Evolutionary conservation across 305 asterid genomes (phyloP), one percentile per base, ranked within the genome.

Genomic region (Caryopteris hybrid): DNA sequence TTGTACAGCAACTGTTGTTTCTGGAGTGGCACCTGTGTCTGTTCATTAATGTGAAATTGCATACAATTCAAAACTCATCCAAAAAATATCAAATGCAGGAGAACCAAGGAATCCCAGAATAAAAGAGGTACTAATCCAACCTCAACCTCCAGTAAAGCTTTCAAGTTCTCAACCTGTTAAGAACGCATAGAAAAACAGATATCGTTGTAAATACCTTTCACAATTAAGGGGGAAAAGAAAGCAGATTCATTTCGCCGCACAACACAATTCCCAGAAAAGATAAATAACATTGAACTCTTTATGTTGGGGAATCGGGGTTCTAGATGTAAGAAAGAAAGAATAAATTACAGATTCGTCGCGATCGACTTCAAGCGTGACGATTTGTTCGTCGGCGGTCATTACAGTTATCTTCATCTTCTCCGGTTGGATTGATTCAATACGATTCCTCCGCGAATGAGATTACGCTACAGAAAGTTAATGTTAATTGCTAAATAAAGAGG

Each of bases 61-160:
- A 51, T 41, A 29, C 20, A 65, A 48, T 45, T 38, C 59, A 42
- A 48, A 57, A 10, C 48, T 58, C 62, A 36, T 5, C 53, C 4
- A 51, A 56, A 56, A n/a, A 38, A 27, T 41, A 51, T 18, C 52
- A 8, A 7, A 41, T 5, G 1, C 50, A 38, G 4, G 3, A 17
- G 47, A 17, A 31, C 55, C 8, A 17, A 14, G 17, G 16, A 47
- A 52, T 4, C 12, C 10, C 34, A 8, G 41, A 66, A 43, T 12
- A 23, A 41, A 25, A 11, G 63, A 33, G 13, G 16, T 13, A 47
- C 54, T 57, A 18, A 74, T 70, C 84, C 51, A 46, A 94, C 99
- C 99, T 94, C 99, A 76, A 91, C 96, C 80, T 94, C 99, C 77
- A 94, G 80, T 54, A 94, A 78, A 75, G 96, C 97, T 82, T 91